Conservation (phyloP, 2,329 filamentous ascomycete genomes). For the Aspergillus sp. region DNA sequence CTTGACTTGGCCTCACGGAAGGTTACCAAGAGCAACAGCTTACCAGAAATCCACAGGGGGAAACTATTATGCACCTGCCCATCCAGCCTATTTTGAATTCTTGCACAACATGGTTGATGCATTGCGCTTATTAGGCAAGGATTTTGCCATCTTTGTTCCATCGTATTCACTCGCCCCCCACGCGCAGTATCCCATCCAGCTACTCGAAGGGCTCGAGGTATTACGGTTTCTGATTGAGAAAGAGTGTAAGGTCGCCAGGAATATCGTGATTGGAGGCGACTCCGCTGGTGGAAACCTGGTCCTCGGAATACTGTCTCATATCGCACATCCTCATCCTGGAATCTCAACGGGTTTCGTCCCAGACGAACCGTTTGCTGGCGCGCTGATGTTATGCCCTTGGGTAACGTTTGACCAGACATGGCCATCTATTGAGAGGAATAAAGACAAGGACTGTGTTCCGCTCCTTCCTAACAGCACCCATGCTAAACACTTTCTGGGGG, state of each 20-base stretch:
- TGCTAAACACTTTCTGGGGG: neutral
- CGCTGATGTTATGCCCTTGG: neutral
- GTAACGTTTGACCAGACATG: neutral
- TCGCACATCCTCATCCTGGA: constrained; percentile 46
- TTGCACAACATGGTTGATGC: constrained; percentile 31
- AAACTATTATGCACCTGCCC: neutral
- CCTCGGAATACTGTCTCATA: constrained; percentile 16
- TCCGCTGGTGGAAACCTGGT: constrained; percentile 26
- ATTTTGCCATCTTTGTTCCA: constrained; percentile 42
- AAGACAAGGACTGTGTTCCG: neutral
- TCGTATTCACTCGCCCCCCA: constrained; percentile 47
- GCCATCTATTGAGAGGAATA: neutral
- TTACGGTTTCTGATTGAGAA: constrained; percentile 21
- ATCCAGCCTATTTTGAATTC: constrained; percentile 39
- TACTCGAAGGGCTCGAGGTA: constrained; percentile 22
- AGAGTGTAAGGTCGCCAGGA: constrained; percentile 12
- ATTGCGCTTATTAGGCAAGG: constrained; percentile 30
- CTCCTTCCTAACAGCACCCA: neutral
- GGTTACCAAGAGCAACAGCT: neutral
- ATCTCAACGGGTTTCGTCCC: constrained; percentile 15
- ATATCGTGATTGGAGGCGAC: constrained; percentile 24
- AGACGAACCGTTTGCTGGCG: neutral
- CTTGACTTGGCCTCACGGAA: neutral
- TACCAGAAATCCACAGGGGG: neutral
- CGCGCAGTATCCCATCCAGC: constrained; percentile 24